Evolutionary conservation across 2,329 filamentous ascomycete species (phyloP).

Genomic region (Aspergillus fijiensis): DNA sequence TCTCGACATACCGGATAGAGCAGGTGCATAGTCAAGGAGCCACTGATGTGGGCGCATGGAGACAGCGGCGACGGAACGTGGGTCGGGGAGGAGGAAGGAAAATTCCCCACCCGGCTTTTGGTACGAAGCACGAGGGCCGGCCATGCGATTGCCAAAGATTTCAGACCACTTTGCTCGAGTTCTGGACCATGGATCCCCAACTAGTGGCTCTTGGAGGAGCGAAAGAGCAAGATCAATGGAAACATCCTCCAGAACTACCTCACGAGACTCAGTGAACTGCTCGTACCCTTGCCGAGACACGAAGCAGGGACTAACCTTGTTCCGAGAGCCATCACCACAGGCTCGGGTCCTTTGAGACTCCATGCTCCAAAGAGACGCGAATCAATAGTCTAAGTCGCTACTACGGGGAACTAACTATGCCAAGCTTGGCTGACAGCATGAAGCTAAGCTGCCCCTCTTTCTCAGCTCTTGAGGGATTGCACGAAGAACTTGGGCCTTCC

Average conservation of each 20-base stretch:
- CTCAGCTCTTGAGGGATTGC: not conserved
- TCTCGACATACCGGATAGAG: conserved; percentile 15
- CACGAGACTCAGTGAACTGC: not conserved
- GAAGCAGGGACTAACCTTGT: not conserved
- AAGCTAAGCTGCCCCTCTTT: conserved; percentile 1
- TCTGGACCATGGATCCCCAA: conserved; percentile 9
- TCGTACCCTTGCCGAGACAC: not conserved
- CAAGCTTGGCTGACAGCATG: conserved; percentile 7
- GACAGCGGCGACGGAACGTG: conserved; percentile 6
- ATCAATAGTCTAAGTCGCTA: not conserved
- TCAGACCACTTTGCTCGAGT: conserved; percentile 2
- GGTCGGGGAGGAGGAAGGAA: not conserved
- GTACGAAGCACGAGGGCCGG: conserved; percentile 12
- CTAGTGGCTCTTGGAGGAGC: not conserved
- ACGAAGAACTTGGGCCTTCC: not conserved
- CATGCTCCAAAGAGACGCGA: not conserved
- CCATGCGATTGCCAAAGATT: conserved; percentile 6
- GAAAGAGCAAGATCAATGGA: not conserved
- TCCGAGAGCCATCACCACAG: not conserved
- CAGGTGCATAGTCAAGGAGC: conserved; percentile 11
- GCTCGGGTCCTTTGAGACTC: not conserved
- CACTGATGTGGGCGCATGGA: conserved; percentile 4
- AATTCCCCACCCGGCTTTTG: conserved; percentile 3
- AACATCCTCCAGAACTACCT: not conserved
- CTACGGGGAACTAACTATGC: not conserved